Percentiles rank a stretch among this genome's conserved stretches.
Conservation (phyloP, 75 land plant species). For the Isoetes taiwanensis region DNA sequence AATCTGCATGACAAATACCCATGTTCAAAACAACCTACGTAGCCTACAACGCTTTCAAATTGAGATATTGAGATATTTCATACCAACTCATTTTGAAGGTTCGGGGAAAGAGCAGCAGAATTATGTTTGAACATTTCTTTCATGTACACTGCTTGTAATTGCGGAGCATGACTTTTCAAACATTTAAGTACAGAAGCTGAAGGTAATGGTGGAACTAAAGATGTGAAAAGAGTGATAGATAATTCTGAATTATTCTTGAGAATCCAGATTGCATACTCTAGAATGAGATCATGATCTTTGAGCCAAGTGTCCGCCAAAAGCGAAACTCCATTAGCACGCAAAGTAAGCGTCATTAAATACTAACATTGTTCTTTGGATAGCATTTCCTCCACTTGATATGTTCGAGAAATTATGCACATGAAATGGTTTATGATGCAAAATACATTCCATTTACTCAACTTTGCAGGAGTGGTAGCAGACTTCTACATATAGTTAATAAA, state of each 20-base stretch:
- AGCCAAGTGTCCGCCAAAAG: conserved; percentile 64
- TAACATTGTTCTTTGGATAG: no score
- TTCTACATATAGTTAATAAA: no score
- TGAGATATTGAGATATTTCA: no score
- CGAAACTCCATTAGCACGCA: no score
- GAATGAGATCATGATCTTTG: conserved; percentile 64
- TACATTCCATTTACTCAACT: no score
- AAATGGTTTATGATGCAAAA: no score
- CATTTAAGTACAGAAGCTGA: conserved; percentile 70
- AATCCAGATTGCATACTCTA: conserved; percentile 62
- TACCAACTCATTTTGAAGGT: conserved; percentile 87
- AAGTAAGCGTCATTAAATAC: no score
- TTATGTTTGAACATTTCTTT: conserved; percentile 72
- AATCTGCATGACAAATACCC: conserved; percentile 30
- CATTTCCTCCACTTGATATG: no score
- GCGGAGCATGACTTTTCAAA: conserved; percentile 70
- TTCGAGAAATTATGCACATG: no score
- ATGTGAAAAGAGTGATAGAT: conserved; percentile 64
- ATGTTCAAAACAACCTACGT: background rate
- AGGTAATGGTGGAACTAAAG: conserved; percentile 66
- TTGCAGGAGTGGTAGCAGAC: no score
- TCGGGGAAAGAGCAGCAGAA: conserved; percentile 38
- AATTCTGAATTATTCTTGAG: conserved; percentile 65
- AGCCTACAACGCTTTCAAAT: no score
- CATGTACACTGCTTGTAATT: conserved; percentile 59